Evolutionary conservation across 2,329 filamentous ascomycete genomes (phyloP).

Genomic region (Ciborinia camelliae): DNA sequence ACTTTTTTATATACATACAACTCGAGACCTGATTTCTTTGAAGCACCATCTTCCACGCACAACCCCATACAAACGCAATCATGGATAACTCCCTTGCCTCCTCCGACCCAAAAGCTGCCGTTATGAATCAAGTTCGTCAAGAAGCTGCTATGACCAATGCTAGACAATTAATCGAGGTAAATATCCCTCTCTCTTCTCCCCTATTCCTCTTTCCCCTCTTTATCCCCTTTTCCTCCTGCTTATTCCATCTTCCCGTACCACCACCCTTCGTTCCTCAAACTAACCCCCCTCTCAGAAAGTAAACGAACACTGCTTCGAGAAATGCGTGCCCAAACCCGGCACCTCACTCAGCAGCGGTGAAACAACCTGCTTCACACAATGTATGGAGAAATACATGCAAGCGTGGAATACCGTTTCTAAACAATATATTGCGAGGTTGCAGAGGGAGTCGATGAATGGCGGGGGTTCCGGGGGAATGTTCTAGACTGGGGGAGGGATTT

Average conservation of each 20-base stretch:
- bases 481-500: not conserved
- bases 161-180: constrained; percentile 65
- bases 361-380: constrained; percentile 66
- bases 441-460: constrained; percentile 27
- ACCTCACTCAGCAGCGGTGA: constrained; percentile 60
- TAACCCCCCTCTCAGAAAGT: constrained; percentile 60
- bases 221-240: not conserved
- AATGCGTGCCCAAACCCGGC: constrained; percentile 70
- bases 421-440: constrained; percentile 55
- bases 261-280: constrained; percentile 47
- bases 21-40: not conserved
- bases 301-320: constrained; percentile 77
- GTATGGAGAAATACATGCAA: constrained; percentile 82
- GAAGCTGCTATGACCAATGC: constrained; percentile 63
- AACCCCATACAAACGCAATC: not conserved
- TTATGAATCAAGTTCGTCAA: constrained; percentile 57
- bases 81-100: constrained; percentile 16
- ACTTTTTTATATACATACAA: not conserved
- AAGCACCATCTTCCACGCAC: not conserved
- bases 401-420: constrained; percentile 73
- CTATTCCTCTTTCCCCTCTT: constrained; percentile 21
- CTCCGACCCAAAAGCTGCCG: constrained; percentile 35
- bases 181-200: not conserved
- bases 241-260: too few relatives aligned
- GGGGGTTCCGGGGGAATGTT: constrained; percentile 11